Evolutionary conservation across 129 eudicot genomes (phyloP).

Genomic region (Centrapalus pauciflorus): DNA sequence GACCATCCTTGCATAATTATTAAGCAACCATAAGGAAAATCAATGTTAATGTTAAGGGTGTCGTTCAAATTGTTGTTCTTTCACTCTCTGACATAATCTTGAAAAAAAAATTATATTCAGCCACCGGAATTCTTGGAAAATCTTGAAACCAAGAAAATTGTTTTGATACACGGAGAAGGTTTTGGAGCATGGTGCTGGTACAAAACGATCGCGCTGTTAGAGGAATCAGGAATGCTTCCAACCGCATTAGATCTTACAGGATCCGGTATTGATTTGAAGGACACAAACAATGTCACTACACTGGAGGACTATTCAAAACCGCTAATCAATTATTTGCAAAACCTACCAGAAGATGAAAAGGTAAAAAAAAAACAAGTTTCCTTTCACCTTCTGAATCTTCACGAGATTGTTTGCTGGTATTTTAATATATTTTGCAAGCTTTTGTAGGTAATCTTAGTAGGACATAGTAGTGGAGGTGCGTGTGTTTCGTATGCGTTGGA

Average conservation of each 20-base stretch:
- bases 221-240: conserved; percentile 80
- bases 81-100: conserved; percentile 2
- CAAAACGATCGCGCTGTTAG: conserved; percentile 78
- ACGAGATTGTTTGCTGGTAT: not conserved
- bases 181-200: conserved; percentile 99
- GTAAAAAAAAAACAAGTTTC: conserved; percentile 34
- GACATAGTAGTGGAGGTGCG: conserved; percentile 96
- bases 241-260: conserved; percentile 85
- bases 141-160: conserved; percentile 62
- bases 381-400: not conserved
- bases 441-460: conserved; percentile 82
- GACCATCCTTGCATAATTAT: too few relatives aligned
- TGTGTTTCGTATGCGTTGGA: conserved; percentile 84
- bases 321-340: conserved; percentile 54
- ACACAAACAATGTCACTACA: conserved; percentile 63
- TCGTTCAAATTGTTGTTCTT: conserved; percentile 1
- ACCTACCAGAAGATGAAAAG: conserved; percentile 70
- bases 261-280: conserved; percentile 81
- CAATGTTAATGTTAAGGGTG: not conserved
- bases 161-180: conserved; percentile 95
- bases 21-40: not conserved
- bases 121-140: conserved; percentile 70
- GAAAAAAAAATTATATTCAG: conserved; percentile 28
- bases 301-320: conserved; percentile 87
- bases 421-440: not conserved